phyloP scores from a whole-genome alignment of 1,139 yeast species.

The Lodderomyces metapsilosis region DNA sequence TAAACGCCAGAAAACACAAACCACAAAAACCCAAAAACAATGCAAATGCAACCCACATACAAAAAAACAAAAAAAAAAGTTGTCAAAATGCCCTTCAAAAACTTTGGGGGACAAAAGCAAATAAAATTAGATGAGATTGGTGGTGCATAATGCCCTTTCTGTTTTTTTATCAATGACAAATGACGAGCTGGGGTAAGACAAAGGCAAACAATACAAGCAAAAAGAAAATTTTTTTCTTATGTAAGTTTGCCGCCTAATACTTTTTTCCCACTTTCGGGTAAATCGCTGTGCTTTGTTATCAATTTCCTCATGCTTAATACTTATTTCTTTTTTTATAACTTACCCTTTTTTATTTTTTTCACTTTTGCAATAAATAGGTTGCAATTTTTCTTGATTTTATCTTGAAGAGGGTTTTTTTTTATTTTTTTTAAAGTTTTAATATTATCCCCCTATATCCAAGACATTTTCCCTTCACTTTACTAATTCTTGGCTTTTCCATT shows the following conservation, averaged over 20 bases:
- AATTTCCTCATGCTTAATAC: neutral
- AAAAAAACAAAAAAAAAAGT: neutral
- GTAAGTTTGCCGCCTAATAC: too few relatives aligned
- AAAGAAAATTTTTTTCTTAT: neutral
- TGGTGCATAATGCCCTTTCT: neutral
- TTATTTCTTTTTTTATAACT: neutral
- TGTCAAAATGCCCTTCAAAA: constrained; percentile 1
- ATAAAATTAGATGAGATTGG: neutral
- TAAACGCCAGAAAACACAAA: too few relatives aligned
- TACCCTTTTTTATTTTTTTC: too few relatives aligned
- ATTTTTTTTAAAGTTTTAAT: neutral
- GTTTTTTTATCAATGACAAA: constrained; percentile 1
- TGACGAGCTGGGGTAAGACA: neutral
- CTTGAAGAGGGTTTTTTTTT: neutral
- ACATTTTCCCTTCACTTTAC: neutral
- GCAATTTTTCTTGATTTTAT: constrained; percentile 1
- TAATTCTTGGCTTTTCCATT: neutral
- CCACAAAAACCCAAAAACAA: too few relatives aligned
- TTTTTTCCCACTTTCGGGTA: neutral
- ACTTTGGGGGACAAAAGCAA: neutral
- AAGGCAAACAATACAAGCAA: neutral
- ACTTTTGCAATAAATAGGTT: neutral
- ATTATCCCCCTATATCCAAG: neutral
- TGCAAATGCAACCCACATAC: too few relatives aligned
- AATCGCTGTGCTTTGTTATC: too few relatives aligned